Conservation (phyloP, 306 rosid species). For the Quercus ilex region DNA sequence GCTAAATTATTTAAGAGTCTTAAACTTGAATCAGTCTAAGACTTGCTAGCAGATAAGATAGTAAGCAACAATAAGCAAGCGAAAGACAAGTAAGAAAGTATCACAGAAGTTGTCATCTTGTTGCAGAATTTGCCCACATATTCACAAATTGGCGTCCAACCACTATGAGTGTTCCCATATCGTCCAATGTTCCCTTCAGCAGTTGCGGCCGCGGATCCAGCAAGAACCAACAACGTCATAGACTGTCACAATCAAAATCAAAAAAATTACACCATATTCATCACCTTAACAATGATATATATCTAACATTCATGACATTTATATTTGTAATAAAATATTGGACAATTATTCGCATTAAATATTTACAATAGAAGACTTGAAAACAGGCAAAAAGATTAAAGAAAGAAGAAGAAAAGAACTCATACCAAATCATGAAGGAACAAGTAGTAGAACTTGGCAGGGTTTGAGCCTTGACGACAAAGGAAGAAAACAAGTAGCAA, state of each 20-base stretch:
- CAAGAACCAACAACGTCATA: constrained; percentile 27
- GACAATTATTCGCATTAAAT: neutral
- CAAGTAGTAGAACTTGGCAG: constrained; percentile 32
- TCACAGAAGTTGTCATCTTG: constrained; percentile 23
- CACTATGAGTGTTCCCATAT: constrained; percentile 45
- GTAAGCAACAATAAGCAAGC: constrained; percentile 35
- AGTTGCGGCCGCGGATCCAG: constrained; percentile 48
- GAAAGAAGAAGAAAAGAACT: neutral
- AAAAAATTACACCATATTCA: neutral
- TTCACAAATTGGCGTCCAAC: constrained; percentile 54
- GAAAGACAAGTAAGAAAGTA: constrained; percentile 43
- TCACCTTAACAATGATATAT: too few species aligned
- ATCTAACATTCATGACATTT: too few species aligned
- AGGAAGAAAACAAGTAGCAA: constrained; percentile 16
- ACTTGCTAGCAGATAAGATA: constrained; percentile 32
- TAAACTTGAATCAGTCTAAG: constrained; percentile 25
- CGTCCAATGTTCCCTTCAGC: constrained; percentile 49
- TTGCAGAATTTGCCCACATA: constrained; percentile 36
- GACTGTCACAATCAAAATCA: constrained; percentile 18
- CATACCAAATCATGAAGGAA: constrained; percentile 56
- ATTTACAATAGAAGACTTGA: neutral
- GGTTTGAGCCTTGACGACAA: constrained; percentile 18
- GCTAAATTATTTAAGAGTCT: neutral
- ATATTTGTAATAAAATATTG: too few species aligned
- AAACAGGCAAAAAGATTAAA: neutral